A percentile compares a stretch with the other conserved stretches of the same genome.
Conservation (phyloP, 768 basidiomycete genomes). For the Pleurotus salmoneostramineus region DNA sequence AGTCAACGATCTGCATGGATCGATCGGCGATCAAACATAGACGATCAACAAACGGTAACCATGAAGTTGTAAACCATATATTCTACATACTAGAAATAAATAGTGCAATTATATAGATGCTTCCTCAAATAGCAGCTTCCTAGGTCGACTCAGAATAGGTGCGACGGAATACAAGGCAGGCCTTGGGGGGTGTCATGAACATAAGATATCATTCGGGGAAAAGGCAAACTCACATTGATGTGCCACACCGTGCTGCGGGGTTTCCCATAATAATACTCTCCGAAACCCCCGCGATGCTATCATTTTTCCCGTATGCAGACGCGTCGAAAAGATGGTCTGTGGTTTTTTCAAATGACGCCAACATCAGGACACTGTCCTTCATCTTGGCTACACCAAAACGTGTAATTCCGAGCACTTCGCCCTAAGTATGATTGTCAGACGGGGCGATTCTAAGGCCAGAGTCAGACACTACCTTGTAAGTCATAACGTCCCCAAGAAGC, state of each 20-base stretch:
- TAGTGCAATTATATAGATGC: slow-evolving; percentile 15
- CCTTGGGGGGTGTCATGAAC: slow-evolving; percentile 22
- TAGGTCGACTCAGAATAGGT: slow-evolving; percentile 43
- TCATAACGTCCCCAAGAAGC: slow-evolving; percentile 98
- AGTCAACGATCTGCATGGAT: neutral
- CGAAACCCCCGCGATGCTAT: slow-evolving; percentile 93
- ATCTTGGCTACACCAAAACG: slow-evolving; percentile 99
- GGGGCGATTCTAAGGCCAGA: neutral
- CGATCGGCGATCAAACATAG: slow-evolving; percentile 5
- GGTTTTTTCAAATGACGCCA: slow-evolving; percentile 99
- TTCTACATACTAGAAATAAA: neutral
- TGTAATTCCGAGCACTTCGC: slow-evolving; percentile 96
- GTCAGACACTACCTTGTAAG: slow-evolving; percentile 70
- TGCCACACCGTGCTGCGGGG: slow-evolving; percentile 90
- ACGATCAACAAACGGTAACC: neutral
- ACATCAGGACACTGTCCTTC: slow-evolving; percentile 99
- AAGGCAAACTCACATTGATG: slow-evolving; percentile 68
- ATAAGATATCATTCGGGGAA: neutral
- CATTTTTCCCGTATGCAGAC: slow-evolving; percentile 92
- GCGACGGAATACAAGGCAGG: slow-evolving; percentile 44
- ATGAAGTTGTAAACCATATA: no score
- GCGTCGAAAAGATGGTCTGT: slow-evolving; percentile 99
- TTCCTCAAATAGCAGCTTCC: slow-evolving; percentile 46
- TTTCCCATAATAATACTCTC: slow-evolving; percentile 99
- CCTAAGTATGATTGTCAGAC: slow-evolving; percentile 40